Evolutionary conservation across 1,139 yeast species (phyloP).

Genomic region (Schwanniomyces etchellsii): DNA sequence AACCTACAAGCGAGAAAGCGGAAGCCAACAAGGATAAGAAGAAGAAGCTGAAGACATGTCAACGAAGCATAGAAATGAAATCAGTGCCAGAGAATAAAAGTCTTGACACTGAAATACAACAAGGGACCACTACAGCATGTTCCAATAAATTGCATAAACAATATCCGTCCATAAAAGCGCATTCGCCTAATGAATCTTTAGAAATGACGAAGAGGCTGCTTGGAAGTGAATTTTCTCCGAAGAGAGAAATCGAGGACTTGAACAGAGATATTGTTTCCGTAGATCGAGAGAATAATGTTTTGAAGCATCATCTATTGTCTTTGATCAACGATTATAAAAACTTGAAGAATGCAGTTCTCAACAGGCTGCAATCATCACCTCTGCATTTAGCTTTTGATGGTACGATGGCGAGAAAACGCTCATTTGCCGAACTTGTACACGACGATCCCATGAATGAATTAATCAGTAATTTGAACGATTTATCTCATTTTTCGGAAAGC

Average conservation of each 20-base stretch:
- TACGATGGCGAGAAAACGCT: slow-evolving; percentile 19
- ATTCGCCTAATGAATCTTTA: neutral
- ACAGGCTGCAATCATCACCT: slow-evolving; percentile 8
- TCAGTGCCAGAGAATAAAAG: neutral
- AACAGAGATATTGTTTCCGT: slow-evolving; percentile 21
- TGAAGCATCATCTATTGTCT: slow-evolving; percentile 31
- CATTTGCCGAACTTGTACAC: slow-evolving; percentile 21
- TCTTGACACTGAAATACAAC: neutral
- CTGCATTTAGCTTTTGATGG: slow-evolving; percentile 6
- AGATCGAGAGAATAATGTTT: slow-evolving; percentile 30
- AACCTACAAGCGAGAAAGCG: slow-evolving; percentile 40
- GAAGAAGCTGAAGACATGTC: too few species aligned
- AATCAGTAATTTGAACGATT: slow-evolving; percentile 22
- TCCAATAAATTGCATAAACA: neutral
- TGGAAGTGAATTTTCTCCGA: neutral
- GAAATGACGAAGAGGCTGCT: neutral
- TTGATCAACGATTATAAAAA: slow-evolving; percentile 40
- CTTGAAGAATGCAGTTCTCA: slow-evolving; percentile 28
- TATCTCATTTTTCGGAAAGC: slow-evolving; percentile 13
- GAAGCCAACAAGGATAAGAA: slow-evolving; percentile 7
- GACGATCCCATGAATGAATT: slow-evolving; percentile 19
- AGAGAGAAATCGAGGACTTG: slow-evolving; percentile 5
- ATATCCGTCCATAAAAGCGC: neutral
- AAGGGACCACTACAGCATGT: neutral
- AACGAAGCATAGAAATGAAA: neutral